These are phyloP conservation scores for Penicillium fuscoglaucum DNA, from an alignment of 2,329 filamentous ascomycete genomes.

Conservation along the genomic window DNA sequence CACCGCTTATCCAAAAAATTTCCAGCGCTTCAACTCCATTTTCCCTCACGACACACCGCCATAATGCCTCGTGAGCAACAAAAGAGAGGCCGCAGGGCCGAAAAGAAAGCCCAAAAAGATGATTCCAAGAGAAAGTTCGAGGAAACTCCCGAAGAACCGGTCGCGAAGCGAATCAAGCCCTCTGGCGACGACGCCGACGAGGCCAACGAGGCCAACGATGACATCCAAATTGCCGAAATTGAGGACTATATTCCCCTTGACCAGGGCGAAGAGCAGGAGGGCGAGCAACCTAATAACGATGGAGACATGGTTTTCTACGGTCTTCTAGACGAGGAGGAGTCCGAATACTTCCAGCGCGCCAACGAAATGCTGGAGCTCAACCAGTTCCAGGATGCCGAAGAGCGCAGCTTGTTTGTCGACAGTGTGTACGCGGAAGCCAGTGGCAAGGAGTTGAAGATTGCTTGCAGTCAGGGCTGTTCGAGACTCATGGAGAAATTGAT, in stretches of 20 bases:
- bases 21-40: slow-evolving; percentile 17
- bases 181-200: slow-evolving; percentile 24
- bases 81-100: slow-evolving; percentile 48
- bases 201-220: slow-evolving; percentile 12
- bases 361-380: slow-evolving; percentile 89
- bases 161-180: slow-evolving; percentile 44
- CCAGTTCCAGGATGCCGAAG: slow-evolving; percentile 76
- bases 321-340: slow-evolving; percentile 86
- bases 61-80: slow-evolving; percentile 50
- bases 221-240: slow-evolving; percentile 22
- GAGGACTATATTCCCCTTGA: slow-evolving; percentile 44
- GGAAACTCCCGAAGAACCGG: slow-evolving; percentile 33
- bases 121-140: slow-evolving; percentile 41
- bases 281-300: slow-evolving; percentile 25
- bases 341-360: slow-evolving; percentile 90
- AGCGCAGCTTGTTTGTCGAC: slow-evolving; percentile 69
- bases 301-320: slow-evolving; percentile 81
- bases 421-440: slow-evolving; percentile 84
- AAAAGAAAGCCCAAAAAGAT: slow-evolving; percentile 42
- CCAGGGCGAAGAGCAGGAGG: slow-evolving; percentile 24
- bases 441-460: slow-evolving; percentile 93
- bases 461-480: slow-evolving; percentile 93
- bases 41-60: slow-evolving; percentile 9
- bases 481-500: slow-evolving; percentile 90
- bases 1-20: slow-evolving; percentile 41